Percentiles rank a stretch among this genome's conserved stretches.
These are phyloP conservation scores for Pleurotus tuber-regium DNA, from an alignment of 768 basidiomycete species.

Conservation along the genomic window DNA sequence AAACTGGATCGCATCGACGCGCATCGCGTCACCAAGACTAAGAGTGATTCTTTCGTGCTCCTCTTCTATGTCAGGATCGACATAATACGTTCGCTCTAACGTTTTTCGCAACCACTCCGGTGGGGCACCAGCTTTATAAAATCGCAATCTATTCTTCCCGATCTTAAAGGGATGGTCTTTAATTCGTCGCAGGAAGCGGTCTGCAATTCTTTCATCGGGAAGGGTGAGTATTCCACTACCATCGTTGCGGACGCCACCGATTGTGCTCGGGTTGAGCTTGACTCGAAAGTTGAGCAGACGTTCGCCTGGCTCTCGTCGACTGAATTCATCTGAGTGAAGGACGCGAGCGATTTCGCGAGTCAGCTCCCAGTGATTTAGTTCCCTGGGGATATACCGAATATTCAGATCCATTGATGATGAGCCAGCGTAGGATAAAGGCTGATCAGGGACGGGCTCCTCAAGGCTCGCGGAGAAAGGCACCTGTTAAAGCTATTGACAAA, in stretches of 20 bases:
- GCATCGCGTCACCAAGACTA: conserved; percentile 45
- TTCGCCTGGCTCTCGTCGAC: conserved; percentile 30
- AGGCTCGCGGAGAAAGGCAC: too few species aligned
- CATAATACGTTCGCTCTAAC: conserved; percentile 53
- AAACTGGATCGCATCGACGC: conserved; percentile 64
- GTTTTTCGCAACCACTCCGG: conserved; percentile 25
- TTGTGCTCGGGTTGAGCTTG: conserved; percentile 43
- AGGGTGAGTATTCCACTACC: conserved; percentile 44
- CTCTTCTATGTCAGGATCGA: conserved; percentile 52
- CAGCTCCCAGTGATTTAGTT: conserved; percentile 52
- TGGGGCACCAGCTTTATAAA: conserved; percentile 17
- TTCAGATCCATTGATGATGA: conserved; percentile 43
- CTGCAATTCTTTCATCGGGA: conserved; percentile 35
- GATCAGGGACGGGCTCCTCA: too few species aligned
- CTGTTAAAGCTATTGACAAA: conserved; percentile 1
- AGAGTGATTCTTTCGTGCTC: conserved; percentile 42
- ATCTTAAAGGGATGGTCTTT: conserved; percentile 40
- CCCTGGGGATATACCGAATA: conserved; percentile 34
- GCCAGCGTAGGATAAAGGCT: too few species aligned
- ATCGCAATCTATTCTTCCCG: conserved; percentile 38
- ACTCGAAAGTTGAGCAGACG: conserved; percentile 60
- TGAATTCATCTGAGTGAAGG: conserved; percentile 56
- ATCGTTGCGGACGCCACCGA: conserved; percentile 53
- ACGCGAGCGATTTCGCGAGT: conserved; percentile 52
- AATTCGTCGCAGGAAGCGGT: conserved; percentile 45